phyloP scores from a whole-genome alignment of 495 filamentous ascomycete genomes.

The Entonaema liquescens region DNA sequence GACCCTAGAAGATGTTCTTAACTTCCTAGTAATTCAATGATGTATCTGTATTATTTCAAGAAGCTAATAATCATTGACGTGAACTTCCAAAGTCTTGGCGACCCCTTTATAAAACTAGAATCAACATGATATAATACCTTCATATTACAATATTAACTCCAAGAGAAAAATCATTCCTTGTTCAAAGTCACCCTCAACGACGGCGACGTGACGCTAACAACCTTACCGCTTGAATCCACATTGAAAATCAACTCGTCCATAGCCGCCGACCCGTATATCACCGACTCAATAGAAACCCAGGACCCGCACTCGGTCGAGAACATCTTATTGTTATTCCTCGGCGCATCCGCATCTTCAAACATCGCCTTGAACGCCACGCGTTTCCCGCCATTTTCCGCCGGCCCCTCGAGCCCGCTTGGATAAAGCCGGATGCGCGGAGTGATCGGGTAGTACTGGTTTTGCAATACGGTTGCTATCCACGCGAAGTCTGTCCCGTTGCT shows the following conservation, averaged over 20 bases:
- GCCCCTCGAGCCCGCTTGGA: conserved; percentile 52
- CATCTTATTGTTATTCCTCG: conserved; percentile 41
- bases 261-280: conserved; percentile 42
- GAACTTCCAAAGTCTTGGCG: not conserved
- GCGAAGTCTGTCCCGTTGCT: conserved; percentile 61
- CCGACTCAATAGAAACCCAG: conserved; percentile 41
- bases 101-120: not conserved
- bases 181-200: conserved; percentile 41
- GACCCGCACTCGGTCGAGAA: conserved; percentile 47
- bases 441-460: conserved; percentile 43
- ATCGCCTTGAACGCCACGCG: conserved; percentile 54
- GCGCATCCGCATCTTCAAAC: conserved; percentile 51
- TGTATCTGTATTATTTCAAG: not conserved
- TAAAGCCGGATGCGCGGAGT: conserved; percentile 53
- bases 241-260: conserved; percentile 47
- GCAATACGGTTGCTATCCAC: conserved; percentile 42
- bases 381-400: conserved; percentile 42
- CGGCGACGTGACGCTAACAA: conserved; percentile 42
- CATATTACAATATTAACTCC: conserved; percentile 7
- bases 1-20: not conserved
- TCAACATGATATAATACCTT: not conserved
- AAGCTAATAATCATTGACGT: not conserved
- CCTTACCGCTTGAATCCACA: conserved; percentile 37
- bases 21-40: not conserved
- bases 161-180: conserved; percentile 19